Base-by-base conservation (phyloP, 495 filamentous ascomycete species). In the Staphylotrichum tortipilum region DNA sequence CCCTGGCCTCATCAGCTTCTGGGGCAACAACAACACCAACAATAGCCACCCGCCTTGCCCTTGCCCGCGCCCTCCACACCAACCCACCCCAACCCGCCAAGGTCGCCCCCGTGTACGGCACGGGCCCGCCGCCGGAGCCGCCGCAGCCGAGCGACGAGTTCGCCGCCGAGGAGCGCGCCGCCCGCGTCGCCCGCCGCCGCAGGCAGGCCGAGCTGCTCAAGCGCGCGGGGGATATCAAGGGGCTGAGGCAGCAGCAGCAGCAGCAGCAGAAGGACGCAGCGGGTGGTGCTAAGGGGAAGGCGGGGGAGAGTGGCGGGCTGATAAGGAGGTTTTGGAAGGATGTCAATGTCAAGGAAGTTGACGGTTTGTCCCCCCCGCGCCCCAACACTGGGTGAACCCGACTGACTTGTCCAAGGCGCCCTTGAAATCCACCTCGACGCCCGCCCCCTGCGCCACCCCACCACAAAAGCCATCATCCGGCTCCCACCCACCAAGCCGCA, bases 241-340 rank as follows among this genome's bases (percentile, higher is more conserved):
- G 60, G 28, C 58, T 48, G 26, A 15, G 9, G 10, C n/a, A 44
- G 28, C 26, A 44, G 28, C 41, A 47, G 15, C 44, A 52, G n/a
- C 11, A 17, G 18, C 29, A 37, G 39, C 15, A 12, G 23, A 14
- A 39, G 7, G 11, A 37, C 8, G 18, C 14, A 2, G 47, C 14
- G 26, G 15, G 9, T n/a, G 30, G 23, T n/a, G n/a, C n/a, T 7
- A 19, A 1, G 33, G 56, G 43, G 10, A 31, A 43, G 24, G 47
- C 52, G 7, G 56, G 17, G 3, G n/a, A n/a, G n/a, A n/a, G n/a
- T n/a, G n/a, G n/a, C n/a, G 36, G 38, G 21, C n/a, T 86, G 49
- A 78, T 75, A 62, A 82, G 81, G 66, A 73, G 86, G 4, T 91
- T 94, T 60, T 94, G 89, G 89, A 89, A 85, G 65, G 74, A 88